phyloP scores from a whole-genome alignment of 257 asterid species.

The Verbena officinalis region DNA sequence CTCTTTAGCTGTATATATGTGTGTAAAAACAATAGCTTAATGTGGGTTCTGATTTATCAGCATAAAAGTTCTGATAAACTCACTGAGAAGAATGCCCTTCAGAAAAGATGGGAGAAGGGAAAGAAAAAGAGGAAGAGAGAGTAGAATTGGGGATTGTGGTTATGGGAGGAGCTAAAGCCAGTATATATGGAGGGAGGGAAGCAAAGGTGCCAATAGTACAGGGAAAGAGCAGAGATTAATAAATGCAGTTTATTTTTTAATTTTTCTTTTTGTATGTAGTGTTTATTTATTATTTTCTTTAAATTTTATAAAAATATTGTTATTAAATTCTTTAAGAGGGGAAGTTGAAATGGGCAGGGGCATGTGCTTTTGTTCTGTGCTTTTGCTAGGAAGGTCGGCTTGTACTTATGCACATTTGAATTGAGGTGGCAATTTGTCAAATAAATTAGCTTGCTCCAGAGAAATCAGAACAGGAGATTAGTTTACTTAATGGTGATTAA shows the following conservation, averaged over 20 bases:
- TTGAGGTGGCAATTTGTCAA: conserved; percentile 36
- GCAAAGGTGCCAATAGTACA: conserved; percentile 43
- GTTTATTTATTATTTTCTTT: neutral
- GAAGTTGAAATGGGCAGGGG: conserved; percentile 39
- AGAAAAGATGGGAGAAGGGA: neutral
- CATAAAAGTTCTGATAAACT: conserved; percentile 37
- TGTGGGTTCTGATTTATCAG: conserved; percentile 39
- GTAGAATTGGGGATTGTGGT: conserved; percentile 32
- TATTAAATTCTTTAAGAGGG: conserved; percentile 36
- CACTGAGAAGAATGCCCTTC: conserved; percentile 30
- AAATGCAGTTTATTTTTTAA: conserved; percentile 36
- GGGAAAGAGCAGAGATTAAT: conserved; percentile 44
- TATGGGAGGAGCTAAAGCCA: conserved; percentile 36
- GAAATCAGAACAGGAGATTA: conserved; percentile 21
- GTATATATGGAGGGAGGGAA: conserved; percentile 73
- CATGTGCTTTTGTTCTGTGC: conserved; percentile 87
- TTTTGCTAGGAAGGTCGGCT: conserved; percentile 48
- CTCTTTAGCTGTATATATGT: conserved; percentile 36
- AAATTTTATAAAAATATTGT: neutral
- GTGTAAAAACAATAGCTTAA: conserved; percentile 16
- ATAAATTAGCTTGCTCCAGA: conserved; percentile 15
- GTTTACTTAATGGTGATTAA: conserved; percentile 9
- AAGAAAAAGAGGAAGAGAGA: conserved; percentile 19
- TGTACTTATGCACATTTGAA: conserved; percentile 24
- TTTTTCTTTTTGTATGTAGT: conserved; percentile 10